phyloP scores from a whole-genome alignment of 495 filamentous ascomycete species.

The Hypoxylon intermedium region DNA sequence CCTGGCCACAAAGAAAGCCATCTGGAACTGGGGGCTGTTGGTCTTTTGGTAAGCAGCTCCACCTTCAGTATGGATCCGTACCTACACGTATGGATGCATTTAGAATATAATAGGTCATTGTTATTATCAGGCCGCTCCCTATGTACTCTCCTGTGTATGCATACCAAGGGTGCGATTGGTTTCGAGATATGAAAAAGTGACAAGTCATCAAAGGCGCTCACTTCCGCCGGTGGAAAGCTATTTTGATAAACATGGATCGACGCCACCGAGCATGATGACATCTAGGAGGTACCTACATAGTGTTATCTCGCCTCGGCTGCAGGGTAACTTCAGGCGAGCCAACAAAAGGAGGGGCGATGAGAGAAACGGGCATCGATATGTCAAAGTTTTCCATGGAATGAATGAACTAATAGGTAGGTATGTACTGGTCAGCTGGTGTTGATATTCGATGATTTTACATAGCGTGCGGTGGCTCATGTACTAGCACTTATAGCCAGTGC shows the following conservation, averaged over 20 bases:
- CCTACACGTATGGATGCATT: too few species aligned
- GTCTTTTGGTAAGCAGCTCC: not conserved
- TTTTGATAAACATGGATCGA: not conserved
- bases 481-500: not conserved
- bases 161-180: not conserved
- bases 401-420: not conserved
- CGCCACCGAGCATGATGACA: not conserved
- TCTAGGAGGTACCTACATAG: too few species aligned
- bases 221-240: not conserved
- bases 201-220: not conserved
- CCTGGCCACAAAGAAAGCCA: slow-evolving; percentile 1
- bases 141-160: too few species aligned
- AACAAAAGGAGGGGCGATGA: not conserved
- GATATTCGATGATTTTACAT: not conserved
- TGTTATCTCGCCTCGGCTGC: not conserved
- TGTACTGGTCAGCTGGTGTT: too few species aligned
- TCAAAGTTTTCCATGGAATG: too few species aligned
- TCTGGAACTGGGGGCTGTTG: not conserved
- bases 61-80: not conserved
- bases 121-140: not conserved
- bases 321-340: not conserved
- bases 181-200: not conserved
- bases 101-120: not conserved
- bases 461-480: slow-evolving; percentile 1
- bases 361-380: not conserved